Evolutionary conservation across 2,329 filamentous ascomycete genomes (phyloP).

Genomic region (Exophiala oligosperma): DNA sequence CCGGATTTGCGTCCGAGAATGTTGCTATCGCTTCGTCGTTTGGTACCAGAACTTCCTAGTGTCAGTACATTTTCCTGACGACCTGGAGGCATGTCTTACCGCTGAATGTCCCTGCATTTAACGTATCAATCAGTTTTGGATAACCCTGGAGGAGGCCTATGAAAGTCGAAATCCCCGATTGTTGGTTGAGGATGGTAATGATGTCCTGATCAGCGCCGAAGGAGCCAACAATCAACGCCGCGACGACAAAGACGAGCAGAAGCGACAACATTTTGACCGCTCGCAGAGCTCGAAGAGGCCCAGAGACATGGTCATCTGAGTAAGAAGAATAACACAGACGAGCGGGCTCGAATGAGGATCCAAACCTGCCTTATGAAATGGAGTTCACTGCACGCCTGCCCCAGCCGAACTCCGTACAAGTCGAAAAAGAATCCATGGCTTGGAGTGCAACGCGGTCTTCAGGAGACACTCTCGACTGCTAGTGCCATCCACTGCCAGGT

Average conservation of each 20-base stretch:
- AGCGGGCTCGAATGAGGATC: constrained; percentile 20
- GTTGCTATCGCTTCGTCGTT: constrained; percentile 19
- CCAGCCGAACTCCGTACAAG: background rate
- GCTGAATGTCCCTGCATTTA: constrained; percentile 24
- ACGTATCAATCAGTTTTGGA: constrained; percentile 19
- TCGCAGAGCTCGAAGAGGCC: constrained; percentile 7
- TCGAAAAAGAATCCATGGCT: background rate
- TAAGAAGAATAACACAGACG: constrained; percentile 12
- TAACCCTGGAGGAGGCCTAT: constrained; percentile 15
- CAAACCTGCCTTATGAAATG: constrained; percentile 14
- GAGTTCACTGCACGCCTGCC: background rate
- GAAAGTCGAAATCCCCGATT: constrained; percentile 24
- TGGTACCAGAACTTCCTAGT: constrained; percentile 22
- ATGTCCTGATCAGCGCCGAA: constrained; percentile 22
- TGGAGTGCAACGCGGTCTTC: background rate
- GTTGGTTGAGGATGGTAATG: constrained; percentile 23
- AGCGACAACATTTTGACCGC: constrained; percentile 16
- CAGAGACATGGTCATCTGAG: constrained; percentile 12
- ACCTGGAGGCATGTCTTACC: constrained; percentile 6
- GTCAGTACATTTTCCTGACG: background rate
- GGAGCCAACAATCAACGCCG: constrained; percentile 2
- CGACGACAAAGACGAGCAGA: constrained; percentile 2
- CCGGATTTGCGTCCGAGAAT: constrained; percentile 12
- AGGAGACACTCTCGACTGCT: background rate
- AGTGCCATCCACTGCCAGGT: background rate